Percentiles rank a stretch among this genome's conserved stretches.
Evolutionary conservation across 495 filamentous ascomycete genomes (phyloP).

Genomic region (Xylaria intraflava): DNA sequence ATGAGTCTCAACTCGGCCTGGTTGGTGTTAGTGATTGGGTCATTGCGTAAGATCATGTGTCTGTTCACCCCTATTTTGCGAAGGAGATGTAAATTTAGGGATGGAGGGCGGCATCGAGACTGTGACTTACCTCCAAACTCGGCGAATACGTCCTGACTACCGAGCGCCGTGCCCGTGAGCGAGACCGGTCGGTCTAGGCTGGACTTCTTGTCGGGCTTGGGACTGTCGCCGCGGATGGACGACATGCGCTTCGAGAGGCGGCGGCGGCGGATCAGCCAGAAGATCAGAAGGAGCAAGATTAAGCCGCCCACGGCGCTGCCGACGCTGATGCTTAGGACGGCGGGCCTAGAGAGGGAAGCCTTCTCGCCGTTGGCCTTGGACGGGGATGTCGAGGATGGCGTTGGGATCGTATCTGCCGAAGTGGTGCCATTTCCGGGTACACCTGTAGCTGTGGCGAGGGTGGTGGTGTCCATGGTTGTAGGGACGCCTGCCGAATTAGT

Average conservation of each 20-base stretch:
- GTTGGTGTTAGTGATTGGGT: neutral
- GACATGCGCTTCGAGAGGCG: conserved; percentile 16
- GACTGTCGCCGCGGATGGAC: neutral
- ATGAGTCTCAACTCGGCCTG: neutral
- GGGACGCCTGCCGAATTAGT: neutral
- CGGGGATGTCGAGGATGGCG: neutral
- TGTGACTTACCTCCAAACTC: neutral
- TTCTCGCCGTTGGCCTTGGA: neutral
- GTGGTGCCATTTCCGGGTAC: neutral
- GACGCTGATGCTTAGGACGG: conserved; percentile 15
- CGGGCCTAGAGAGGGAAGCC: neutral
- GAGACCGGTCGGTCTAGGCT: neutral
- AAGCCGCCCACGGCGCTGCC: conserved; percentile 10
- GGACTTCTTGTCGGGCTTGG: conserved; percentile 5
- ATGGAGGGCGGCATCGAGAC: too few species aligned
- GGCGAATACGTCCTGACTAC: neutral
- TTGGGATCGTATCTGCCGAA: neutral
- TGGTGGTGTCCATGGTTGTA: neutral
- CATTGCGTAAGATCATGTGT: neutral
- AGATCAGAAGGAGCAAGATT: conserved; percentile 1
- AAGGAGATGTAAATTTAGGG: too few species aligned
- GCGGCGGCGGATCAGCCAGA: conserved; percentile 14
- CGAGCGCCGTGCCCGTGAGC: conserved; percentile 8
- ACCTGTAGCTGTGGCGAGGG: neutral
- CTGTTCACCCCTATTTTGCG: too few species aligned